Evolutionary conservation across 768 basidiomycete genomes (phyloP).

Genomic region (Lactarius sanguifluus): DNA sequence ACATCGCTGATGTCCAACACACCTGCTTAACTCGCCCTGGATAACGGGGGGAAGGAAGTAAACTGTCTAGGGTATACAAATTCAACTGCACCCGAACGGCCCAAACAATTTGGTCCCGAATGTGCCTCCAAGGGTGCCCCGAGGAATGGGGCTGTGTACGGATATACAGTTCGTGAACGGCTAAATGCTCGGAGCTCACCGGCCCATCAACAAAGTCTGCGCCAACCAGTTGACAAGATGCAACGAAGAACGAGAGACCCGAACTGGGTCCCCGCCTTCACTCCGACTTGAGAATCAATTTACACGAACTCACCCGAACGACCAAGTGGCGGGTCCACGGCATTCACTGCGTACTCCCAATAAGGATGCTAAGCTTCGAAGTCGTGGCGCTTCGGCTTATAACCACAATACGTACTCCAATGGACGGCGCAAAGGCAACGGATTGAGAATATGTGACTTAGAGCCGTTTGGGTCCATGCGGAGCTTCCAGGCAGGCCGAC

Average conservation of each 20-base stretch:
- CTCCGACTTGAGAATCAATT: background rate
- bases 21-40: constrained; percentile 1
- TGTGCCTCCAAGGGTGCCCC: background rate
- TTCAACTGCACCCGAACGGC: background rate
- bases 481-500: background rate
- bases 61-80: too few relatives aligned
- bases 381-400: constrained; percentile 20
- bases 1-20: background rate
- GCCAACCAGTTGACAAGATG: constrained; percentile 10
- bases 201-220: constrained; percentile 11
- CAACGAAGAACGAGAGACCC: background rate
- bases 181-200: constrained; percentile 17
- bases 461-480: background rate
- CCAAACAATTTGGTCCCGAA: constrained; percentile 7
- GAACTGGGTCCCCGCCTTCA: background rate
- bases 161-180: constrained; percentile 14
- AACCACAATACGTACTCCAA: background rate
- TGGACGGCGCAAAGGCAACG: background rate
- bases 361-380: constrained; percentile 4
- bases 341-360: background rate
- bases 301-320: background rate
- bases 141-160: constrained; percentile 6
- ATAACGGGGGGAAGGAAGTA: background rate
- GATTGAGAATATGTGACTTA: constrained; percentile 1
- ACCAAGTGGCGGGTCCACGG: background rate